Base-by-base conservation (phyloP, 2,329 filamentous ascomycete genomes). In the Diaporthe eres region DNA sequence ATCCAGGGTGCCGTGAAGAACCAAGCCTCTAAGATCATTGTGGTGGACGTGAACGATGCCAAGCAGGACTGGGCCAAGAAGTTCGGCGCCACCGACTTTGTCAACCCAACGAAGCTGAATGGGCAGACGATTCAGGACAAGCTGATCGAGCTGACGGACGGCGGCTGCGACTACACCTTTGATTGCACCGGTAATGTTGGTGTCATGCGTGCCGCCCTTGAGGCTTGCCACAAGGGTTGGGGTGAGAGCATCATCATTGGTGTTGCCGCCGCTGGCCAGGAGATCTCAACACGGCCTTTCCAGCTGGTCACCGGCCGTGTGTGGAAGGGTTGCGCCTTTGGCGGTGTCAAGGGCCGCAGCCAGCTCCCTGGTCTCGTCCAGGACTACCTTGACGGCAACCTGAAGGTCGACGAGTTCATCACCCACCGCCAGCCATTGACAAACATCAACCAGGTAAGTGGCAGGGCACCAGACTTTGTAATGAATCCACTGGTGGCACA, bases 401-500 rank as follows among this genome's bases (percentile, higher is more conserved):
- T 99, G 83, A 98, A 98, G 92, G 96, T 98, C 63, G 96, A 98
- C 84, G 97, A 99, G 88, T 98, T 98, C 89, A 98, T 99, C 87
- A 99, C 97, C 47, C 97, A 99, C 88, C 92, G 96, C 81, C 95
- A 98, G 88, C 90, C 90, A 4, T 88, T 99, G 65, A 86, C 87
- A 75, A 91, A 94, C 82, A 98, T 99, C 86, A 98, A 98, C 89
- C 88, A 90, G 63, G 63, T 68, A 53, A 39, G 47, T 68, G 19
- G 17, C 12, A 5, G 1, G 39, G 28, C 22, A n/a, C 22, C 25
- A 17, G 19, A 9, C 63, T 49, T 6, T 25, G 31, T 4, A 12
- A 5, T 10, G 12, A 28, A 17, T 12, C 6, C 5, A 1, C 6
- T 65, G 7, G 28, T 51, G 63, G n/a, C 7, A 49, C 7, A 37